These are phyloP conservation scores for Phytophthora tubulina DNA, from an alignment of 352 stramenopile species.

Conservation along the genomic window DNA sequence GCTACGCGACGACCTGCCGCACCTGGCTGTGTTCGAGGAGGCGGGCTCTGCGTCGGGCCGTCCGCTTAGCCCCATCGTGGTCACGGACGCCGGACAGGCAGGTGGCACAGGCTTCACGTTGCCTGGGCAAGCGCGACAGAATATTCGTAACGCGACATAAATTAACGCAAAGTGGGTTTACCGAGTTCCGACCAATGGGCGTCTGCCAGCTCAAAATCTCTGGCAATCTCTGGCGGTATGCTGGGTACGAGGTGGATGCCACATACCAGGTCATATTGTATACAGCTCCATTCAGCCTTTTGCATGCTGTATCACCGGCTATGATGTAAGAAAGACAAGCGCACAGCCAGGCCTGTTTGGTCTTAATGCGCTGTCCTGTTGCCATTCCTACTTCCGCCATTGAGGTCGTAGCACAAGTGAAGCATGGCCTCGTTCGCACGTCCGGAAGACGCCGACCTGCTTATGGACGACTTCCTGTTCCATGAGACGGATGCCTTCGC, in stretches of 20 bases:
- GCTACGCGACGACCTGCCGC: conserved; percentile 68
- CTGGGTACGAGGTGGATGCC: not conserved
- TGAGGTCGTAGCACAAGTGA: not conserved
- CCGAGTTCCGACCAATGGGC: conserved; percentile 58
- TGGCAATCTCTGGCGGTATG: not conserved
- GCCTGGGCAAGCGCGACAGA: not conserved
- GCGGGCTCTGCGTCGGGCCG: conserved; percentile 61
- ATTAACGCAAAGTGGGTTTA: conserved; percentile 8
- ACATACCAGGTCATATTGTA: not conserved
- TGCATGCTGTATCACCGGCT: not conserved
- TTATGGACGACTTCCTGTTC: conserved; percentile 69
- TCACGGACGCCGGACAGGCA: conserved; percentile 71
- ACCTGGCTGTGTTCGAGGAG: conserved; percentile 57
- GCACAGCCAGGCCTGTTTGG: not conserved
- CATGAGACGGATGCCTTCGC: conserved; percentile 48
- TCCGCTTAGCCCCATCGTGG: conserved; percentile 56
- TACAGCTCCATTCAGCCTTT: not conserved
- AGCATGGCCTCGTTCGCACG: conserved; percentile 14
- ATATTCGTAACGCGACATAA: conserved; percentile 10
- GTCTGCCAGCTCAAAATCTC: conserved; percentile 59
- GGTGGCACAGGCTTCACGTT: conserved; percentile 54
- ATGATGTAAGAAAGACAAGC: not conserved
- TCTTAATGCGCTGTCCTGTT: not conserved
- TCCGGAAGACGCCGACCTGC: conserved; percentile 11
- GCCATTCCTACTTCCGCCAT: conserved; percentile 9